These are phyloP conservation scores for Cubamyces sp. DNA, from an alignment of 768 basidiomycete genomes.

Conservation along the genomic window DNA sequence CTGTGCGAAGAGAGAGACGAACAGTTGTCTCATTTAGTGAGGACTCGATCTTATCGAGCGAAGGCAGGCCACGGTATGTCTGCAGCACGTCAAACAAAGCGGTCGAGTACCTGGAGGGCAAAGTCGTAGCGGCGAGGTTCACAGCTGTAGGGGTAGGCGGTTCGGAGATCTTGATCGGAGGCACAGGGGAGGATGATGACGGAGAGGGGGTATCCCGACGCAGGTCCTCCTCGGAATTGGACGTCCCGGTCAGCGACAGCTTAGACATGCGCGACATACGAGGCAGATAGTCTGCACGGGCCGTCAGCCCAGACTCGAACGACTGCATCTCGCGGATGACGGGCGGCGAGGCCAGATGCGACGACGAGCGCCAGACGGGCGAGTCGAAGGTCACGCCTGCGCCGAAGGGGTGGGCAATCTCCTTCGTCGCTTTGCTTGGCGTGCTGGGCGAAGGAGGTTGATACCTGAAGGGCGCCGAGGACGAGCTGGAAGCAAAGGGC, in stretches of 20 bases:
- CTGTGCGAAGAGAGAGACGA: constrained; percentile 66
- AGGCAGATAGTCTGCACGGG: constrained; percentile 51
- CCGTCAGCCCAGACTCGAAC: constrained; percentile 83
- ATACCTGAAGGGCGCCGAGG: constrained; percentile 32
- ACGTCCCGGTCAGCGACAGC: constrained; percentile 18
- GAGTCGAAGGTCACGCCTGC: constrained; percentile 63
- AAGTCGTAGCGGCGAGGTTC: constrained; percentile 50
- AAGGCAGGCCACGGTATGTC: constrained; percentile 76
- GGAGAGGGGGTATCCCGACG: constrained; percentile 19
- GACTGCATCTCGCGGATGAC: constrained; percentile 84
- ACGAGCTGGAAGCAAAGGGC: constrained; percentile 38
- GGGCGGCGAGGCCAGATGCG: constrained; percentile 42
- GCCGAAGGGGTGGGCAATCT: constrained; percentile 65
- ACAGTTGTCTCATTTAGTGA: constrained; percentile 65
- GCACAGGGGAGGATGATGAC: constrained; percentile 12
- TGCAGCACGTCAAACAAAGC: constrained; percentile 83
- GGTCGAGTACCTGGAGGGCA: constrained; percentile 68
- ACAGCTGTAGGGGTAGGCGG: constrained; percentile 34
- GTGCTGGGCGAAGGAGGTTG: constrained; percentile 17
- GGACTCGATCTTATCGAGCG: constrained; percentile 65
- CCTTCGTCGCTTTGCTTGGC: constrained; percentile 11
- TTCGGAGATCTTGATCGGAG: constrained; percentile 25
- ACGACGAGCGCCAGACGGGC: constrained; percentile 50
- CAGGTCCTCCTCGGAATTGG: constrained; percentile 20
- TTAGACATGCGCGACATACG: constrained; percentile 26